Percentiles rank a stretch among this genome's conserved stretches.
Conservation (phyloP, 139 green algal species). For the Eudorina sp. region DNA sequence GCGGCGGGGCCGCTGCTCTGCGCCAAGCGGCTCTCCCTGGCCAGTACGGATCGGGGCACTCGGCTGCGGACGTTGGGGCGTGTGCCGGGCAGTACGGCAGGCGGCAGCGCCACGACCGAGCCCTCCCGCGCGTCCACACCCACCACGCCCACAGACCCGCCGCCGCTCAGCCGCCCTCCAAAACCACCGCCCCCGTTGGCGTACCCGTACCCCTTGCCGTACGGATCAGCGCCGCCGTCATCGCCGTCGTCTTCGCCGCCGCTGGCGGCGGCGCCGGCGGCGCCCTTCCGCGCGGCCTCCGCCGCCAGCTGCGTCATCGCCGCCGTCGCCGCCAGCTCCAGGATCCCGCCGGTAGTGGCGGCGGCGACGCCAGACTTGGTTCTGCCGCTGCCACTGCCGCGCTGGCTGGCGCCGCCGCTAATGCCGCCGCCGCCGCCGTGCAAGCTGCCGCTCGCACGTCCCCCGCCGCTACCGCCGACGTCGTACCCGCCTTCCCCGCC, state of each 20-base stretch:
- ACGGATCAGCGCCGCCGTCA: not conserved
- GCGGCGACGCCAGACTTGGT: not conserved
- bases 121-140: not conserved
- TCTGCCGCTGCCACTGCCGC: not conserved
- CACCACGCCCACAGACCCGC: not conserved
- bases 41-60: conserved; percentile 17
- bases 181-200: not conserved
- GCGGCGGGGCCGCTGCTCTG: not conserved
- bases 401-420: not conserved
- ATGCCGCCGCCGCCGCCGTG: not conserved
- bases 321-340: conserved; percentile 17
- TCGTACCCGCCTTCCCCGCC: too few species aligned
- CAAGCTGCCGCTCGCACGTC: not conserved
- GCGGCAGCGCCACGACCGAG: not conserved
- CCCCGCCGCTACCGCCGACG: not conserved
- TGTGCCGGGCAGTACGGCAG: conserved; percentile 7
- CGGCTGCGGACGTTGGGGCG: not conserved
- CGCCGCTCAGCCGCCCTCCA: not conserved
- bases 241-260: not conserved
- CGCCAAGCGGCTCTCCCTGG: conserved; percentile 27
- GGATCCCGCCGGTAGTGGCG: not conserved
- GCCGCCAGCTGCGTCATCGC: conserved; percentile 18
- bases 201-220: not conserved
- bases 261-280: not conserved
- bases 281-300: not conserved